Evolutionary conservation across 768 basidiomycete genomes (phyloP), one percentile per base, ranked within the genome.

Genomic region (Tylopilus intermedius): DNA sequence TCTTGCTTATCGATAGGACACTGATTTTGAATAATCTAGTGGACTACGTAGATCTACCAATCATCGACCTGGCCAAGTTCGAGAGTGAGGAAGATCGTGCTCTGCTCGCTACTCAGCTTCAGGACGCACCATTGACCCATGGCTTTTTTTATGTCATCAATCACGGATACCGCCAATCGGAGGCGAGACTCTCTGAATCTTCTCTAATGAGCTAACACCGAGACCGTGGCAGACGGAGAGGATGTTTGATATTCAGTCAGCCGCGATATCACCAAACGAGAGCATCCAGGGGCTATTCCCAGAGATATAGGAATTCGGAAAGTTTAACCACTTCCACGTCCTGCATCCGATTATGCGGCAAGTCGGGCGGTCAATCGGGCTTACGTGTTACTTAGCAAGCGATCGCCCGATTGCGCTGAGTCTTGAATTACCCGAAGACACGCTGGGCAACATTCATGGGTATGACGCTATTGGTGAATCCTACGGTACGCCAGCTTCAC

Each of bases 201-300:
- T 18, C 18, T 50, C 15, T 27, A 70, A 69, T 70, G 57, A 69
- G 71, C 3, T 52, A 27, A 58, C 48, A 71, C 62, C 49, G n/a
- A 39, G 14, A 33, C 63, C 49, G n/a, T 35, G 14, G 30, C 22
- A 80, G 79, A 77, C 72, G 5, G 65, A 69, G 22, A 64, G 75
- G 33, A 77, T 79, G 33, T 78, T 79, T 45, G 74, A 77, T 53
- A 74, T 81, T 2, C 42, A 84, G 83, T 82, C 50, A 76, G 83
- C 55, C 72, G 76, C 32, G 74, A 79, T 45, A 67, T 79, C 22
- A 71, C 61, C 2, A 77, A 74, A 50, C 74, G 74, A 2, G 57
- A 61, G 22, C 83, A 85, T 53, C 83, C 83, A 0, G 67, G 70
- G 32, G 68, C 70, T 0, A 42, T 84, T 29, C 0, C 75, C 76